Base-by-base conservation (phyloP, 176 grass and related monocot species). In the Lolium rigidum region DNA sequence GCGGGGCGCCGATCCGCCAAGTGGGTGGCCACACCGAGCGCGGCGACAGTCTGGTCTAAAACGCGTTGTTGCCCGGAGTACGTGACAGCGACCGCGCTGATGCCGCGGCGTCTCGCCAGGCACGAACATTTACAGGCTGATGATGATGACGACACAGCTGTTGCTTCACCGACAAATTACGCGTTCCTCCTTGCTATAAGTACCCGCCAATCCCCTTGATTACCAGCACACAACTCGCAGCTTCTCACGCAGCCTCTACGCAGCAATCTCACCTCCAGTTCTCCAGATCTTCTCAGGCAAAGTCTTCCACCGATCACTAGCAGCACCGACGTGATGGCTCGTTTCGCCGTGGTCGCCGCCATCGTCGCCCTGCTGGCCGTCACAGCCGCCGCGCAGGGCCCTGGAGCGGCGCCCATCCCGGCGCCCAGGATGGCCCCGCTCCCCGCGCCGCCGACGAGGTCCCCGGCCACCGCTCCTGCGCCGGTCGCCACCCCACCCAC, bases 371-470 rank as follows among this genome's bases (percentile, higher is more conserved):
- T 86, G 62, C 54, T 87, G 55, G 77, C 67, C 41, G 77, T 74
- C 41, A 9, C 65, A 12, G 77, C 77, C 67, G 68, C 39, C 13
- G 85, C 85, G 2, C 85, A 87, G 54, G 77, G 56, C 14, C 85
- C 85, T 0, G 64, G 52, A 5, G 64, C 76, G 16, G 26, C 83
- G 9, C 81, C 81, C 14, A 84, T 74, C 28, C 82, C 81, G 2
- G 7, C 77, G 15, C 35, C 77, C 20, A 52, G 22, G 18, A 80
- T 87, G 87, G 80, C 87, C 0, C 91, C 84, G 17, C 80, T 89
- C 18, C 87, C 87, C 28, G 54, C 87, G 2, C 84, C 87, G 1
- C 91, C 87, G 10, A 69, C 68, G 61, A 43, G 69, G 70, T 87
- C 81, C 21, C 81, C 87, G 5, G 61, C 68, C 35, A 80, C 84